phyloP scores from a whole-genome alignment of 371 early-diverging fungal species.

The Mucor circinelloides region DNA sequence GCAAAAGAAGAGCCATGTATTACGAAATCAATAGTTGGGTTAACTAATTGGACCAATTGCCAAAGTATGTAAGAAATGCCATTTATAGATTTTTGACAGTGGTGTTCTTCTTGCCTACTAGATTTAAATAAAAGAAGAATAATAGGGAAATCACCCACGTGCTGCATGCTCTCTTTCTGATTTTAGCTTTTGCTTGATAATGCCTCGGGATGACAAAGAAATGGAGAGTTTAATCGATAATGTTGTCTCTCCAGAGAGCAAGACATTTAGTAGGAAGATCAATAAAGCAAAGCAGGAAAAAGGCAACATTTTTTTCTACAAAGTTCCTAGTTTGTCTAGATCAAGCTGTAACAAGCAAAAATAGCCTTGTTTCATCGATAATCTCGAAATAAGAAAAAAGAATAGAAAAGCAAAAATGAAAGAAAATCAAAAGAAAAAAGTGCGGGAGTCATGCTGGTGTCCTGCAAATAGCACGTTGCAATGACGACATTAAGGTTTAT shows the following conservation, averaged over 20 bases:
- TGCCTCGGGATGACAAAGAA: background rate
- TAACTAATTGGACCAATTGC: background rate
- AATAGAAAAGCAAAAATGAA: background rate
- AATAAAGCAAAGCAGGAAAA: background rate
- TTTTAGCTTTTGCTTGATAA: background rate
- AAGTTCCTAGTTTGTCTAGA: background rate
- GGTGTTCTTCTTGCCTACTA: background rate
- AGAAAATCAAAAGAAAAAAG: too few relatives aligned
- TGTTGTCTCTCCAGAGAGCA: background rate
- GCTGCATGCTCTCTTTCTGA: background rate
- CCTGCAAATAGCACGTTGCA: background rate
- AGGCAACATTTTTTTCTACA: background rate
- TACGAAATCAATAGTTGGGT: background rate
- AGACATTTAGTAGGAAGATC: background rate
- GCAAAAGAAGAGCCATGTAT: background rate
- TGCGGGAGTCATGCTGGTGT: constrained; percentile 1
- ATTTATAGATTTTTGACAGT: background rate
- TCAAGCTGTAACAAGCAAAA: background rate
- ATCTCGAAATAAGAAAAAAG: background rate
- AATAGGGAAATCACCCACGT: background rate
- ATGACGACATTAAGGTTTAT: constrained; percentile 12
- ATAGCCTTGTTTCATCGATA: constrained; percentile 2
- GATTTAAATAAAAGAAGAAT: background rate
- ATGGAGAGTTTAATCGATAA: background rate
- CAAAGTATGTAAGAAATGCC: background rate